phyloP scores from a whole-genome alignment of 2,329 filamentous ascomycete species.

The Mycosphaerella arachidis region DNA sequence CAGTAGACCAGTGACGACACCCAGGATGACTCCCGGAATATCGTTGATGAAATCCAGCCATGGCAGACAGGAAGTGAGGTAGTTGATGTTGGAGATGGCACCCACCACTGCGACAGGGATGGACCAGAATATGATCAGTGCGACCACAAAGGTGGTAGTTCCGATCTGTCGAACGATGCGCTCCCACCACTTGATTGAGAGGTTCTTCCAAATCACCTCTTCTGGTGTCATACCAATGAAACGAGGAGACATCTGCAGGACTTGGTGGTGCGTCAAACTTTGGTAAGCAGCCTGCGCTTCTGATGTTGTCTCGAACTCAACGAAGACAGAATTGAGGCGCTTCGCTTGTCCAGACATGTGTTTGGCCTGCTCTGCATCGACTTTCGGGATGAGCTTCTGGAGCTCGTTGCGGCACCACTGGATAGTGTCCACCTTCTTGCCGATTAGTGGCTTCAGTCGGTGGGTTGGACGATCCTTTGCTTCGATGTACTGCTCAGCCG shows the following conservation, averaged over 20 bases:
- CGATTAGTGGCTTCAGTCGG: conserved; percentile 65
- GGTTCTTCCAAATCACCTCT: conserved; percentile 83
- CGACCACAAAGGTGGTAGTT: conserved; percentile 67
- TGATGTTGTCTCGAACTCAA: conserved; percentile 79
- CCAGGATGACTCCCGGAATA: conserved; percentile 67
- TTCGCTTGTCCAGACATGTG: conserved; percentile 53
- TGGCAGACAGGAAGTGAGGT: conserved; percentile 43
- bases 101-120: conserved; percentile 75
- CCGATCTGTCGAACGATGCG: conserved; percentile 66
- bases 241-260: conserved; percentile 79
- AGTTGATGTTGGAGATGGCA: conserved; percentile 75
- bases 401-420: conserved; percentile 80
- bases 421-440: conserved; percentile 91
- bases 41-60: conserved; percentile 71
- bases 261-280: conserved; percentile 78
- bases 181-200: conserved; percentile 84
- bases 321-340: conserved; percentile 73
- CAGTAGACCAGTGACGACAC: conserved; percentile 53
- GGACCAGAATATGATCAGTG: conserved; percentile 82
- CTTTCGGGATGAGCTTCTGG: conserved; percentile 66
- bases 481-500: conserved; percentile 71
- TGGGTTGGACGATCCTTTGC: conserved; percentile 73
- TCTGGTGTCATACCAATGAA: conserved; percentile 76
- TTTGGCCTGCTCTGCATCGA: conserved; percentile 62
- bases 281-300: conserved; percentile 86